Evolutionary conservation across 1,284 basidiomycete species (phyloP).

Genomic region (Tilletia setariae): DNA sequence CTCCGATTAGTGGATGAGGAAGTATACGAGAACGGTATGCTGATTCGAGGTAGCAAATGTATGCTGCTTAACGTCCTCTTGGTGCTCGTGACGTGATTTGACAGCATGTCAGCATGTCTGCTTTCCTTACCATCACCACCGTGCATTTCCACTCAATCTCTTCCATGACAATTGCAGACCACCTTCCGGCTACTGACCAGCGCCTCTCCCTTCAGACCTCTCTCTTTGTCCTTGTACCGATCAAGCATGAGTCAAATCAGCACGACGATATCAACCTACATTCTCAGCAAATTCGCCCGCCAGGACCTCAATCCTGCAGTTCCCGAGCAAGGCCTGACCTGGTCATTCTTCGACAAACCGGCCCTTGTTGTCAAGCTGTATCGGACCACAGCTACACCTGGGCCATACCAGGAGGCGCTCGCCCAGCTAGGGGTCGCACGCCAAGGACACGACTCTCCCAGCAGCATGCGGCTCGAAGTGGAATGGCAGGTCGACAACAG

Average conservation of each 20-base stretch:
- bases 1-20: too few species aligned
- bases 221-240: neutral
- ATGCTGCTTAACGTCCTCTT: too few species aligned
- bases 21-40: too few species aligned
- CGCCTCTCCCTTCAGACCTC: neutral
- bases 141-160: neutral
- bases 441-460: neutral
- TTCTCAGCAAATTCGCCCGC: constrained; percentile 2
- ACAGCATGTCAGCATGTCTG: neutral
- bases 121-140: neutral
- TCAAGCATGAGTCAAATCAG: constrained; percentile 10
- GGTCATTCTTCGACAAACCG: constrained; percentile 12
- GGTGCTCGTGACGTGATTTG: too few species aligned
- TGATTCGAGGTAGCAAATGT: too few species aligned
- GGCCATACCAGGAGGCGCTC: constrained; percentile 7
- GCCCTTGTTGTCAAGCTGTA: constrained; percentile 2
- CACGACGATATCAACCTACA: constrained; percentile 5
- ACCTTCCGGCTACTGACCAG: neutral
- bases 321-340: constrained; percentile 2
- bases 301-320: neutral
- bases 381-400: neutral
- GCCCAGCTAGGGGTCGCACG: constrained; percentile 4
- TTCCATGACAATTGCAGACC: neutral
- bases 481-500: constrained; percentile 14
- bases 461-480: constrained; percentile 7